Conservation (phyloP, 768 basidiomycete species). For the Agaricus subrufescens region DNA sequence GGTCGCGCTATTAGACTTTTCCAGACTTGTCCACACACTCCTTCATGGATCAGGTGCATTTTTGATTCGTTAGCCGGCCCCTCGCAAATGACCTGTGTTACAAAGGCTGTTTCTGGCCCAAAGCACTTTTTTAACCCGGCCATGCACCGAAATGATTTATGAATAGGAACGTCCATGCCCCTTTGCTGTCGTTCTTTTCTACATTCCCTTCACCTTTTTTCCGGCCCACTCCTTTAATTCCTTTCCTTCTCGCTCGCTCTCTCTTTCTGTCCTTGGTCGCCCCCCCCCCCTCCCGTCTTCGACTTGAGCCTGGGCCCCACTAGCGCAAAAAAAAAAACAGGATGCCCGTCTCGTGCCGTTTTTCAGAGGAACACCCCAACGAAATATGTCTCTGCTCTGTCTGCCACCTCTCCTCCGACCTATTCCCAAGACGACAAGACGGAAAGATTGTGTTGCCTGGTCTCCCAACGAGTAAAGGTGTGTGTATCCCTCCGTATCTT, state of each 20-base stretch:
- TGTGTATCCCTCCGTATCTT: not conserved
- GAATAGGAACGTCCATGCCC: slow-evolving; percentile 10
- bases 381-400: slow-evolving; percentile 8
- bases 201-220: slow-evolving; percentile 5
- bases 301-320: not conserved
- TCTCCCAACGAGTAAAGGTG: not conserved
- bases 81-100: slow-evolving; percentile 5
- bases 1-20: slow-evolving; percentile 10
- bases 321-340: not conserved
- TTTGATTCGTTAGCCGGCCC: slow-evolving; percentile 9
- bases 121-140: slow-evolving; percentile 4
- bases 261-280: not conserved
- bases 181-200: slow-evolving; percentile 10
- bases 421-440: slow-evolving; percentile 11
- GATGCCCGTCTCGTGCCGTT: slow-evolving; percentile 1
- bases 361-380: slow-evolving; percentile 8
- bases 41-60: slow-evolving; percentile 9
- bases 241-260: not conserved
- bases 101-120: slow-evolving; percentile 2
- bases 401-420: slow-evolving; percentile 10
- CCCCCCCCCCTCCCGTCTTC: not conserved
- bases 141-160: slow-evolving; percentile 10
- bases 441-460: slow-evolving; percentile 9
- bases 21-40: slow-evolving; percentile 6
- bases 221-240: not conserved